phyloP scores from a whole-genome alignment of 306 rosid genomes.

The Dalbergia oliveri region DNA sequence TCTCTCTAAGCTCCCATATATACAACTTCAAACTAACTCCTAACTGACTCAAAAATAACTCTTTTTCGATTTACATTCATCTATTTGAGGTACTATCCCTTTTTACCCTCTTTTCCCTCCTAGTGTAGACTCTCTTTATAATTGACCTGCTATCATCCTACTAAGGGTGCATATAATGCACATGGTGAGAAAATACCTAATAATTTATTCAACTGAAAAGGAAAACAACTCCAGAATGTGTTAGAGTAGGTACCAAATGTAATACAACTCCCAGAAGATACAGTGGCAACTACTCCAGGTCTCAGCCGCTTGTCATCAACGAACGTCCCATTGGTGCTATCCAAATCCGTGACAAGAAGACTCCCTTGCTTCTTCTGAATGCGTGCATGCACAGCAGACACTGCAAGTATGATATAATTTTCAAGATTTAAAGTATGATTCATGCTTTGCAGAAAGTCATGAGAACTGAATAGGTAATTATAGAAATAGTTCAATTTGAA shows the following conservation, averaged over 20 bases:
- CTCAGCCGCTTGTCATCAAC: slow-evolving; percentile 71
- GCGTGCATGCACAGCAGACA: slow-evolving; percentile 81
- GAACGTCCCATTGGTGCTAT: slow-evolving; percentile 95
- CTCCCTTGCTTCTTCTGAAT: slow-evolving; percentile 72
- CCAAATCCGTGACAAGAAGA: slow-evolving; percentile 83
- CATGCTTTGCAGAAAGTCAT: slow-evolving; percentile 3
- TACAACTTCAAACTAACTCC: neutral
- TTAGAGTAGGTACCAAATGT: slow-evolving; percentile 72
- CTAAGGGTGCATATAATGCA: neutral
- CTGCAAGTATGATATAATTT: slow-evolving; percentile 48
- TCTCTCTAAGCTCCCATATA: neutral
- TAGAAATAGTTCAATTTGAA: slow-evolving; percentile 3
- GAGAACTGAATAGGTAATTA: slow-evolving; percentile 6
- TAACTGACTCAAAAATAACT: neutral
- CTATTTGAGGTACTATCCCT: too few relatives aligned
- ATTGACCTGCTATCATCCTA: neutral
- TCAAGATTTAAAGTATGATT: neutral
- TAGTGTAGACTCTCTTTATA: neutral
- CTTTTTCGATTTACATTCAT: neutral
- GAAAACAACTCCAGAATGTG: slow-evolving; percentile 8
- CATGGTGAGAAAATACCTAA: neutral
- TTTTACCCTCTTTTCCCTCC: neutral
- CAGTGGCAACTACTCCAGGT: slow-evolving; percentile 72
- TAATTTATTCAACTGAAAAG: neutral
- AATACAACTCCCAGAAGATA: slow-evolving; percentile 69